Conservation (phyloP, 495 filamentous ascomycete species). For the Daldinia vernicosa region DNA sequence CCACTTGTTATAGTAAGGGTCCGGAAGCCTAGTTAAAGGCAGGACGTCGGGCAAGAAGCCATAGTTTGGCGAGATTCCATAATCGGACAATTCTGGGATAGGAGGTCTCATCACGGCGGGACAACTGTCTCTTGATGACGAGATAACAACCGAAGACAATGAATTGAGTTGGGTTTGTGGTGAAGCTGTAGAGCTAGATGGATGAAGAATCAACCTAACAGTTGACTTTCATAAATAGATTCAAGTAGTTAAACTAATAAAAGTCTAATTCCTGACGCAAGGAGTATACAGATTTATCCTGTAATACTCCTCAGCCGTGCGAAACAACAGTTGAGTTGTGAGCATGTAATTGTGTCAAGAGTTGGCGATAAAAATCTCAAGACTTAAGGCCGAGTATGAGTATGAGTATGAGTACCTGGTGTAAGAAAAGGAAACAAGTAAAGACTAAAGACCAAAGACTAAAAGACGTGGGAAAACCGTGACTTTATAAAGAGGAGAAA, state of each 20-base stretch:
- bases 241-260: slow-evolving; percentile 22
- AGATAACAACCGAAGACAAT: not conserved
- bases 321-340: slow-evolving; percentile 45
- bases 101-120: slow-evolving; percentile 77
- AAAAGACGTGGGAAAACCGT: not conserved
- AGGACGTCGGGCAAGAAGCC: slow-evolving; percentile 88
- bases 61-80: slow-evolving; percentile 83
- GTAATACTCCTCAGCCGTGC: slow-evolving; percentile 71
- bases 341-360: slow-evolving; percentile 44
- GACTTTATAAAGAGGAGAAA: slow-evolving; percentile 23
- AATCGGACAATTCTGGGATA: slow-evolving; percentile 80
- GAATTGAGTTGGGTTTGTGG: not conserved
- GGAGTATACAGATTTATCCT: slow-evolving; percentile 66
- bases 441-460: not conserved
- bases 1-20: slow-evolving; percentile 94
- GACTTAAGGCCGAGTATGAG: not conserved
- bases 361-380: slow-evolving; percentile 8
- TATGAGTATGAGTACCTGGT: not conserved
- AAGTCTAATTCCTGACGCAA: slow-evolving; percentile 64
- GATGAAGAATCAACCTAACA: not conserved
- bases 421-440: not conserved
- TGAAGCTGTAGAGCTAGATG: not conserved
- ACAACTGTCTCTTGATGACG: slow-evolving; percentile 8
- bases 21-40: slow-evolving; percentile 81
- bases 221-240: not conserved